Evolutionary conservation across 2,329 filamentous ascomycete species (phyloP), one percentile per base, ranked within the genome.

Genomic region (Beauveria sp.): DNA sequence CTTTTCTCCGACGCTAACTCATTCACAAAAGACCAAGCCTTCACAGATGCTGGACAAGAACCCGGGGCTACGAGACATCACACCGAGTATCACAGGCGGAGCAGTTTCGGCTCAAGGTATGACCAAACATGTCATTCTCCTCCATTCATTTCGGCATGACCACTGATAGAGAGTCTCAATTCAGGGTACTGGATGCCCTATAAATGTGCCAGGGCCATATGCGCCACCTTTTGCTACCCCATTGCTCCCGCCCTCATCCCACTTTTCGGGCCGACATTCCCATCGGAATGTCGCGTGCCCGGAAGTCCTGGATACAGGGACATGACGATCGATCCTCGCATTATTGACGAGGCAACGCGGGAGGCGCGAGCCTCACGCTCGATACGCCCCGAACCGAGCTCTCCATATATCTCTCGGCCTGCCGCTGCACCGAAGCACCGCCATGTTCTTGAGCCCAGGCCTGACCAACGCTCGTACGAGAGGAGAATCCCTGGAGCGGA

Each of bases 101-200:
- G 88, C 92, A 34, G 87, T 98, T 62, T 86, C 86, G 64, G 93
- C 93, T 58, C 95, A 99, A 86, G 93, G 91, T 92, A 79, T 55
- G 75, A 64, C 76, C 45, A 28, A 40, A 54, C 26, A 38, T 42
- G 16, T 24, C 22, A 16, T 46, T 61, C 40, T 50, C 26, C 46
- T n/a, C 43, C 43, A 40, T 34, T 34, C 3, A 16, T 45, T 6
- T 24, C 24, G 16, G 31, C 48, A 52, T 46, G 7, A 8, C 38
- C 5, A 50, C 52, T 66, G 50, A 49, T 24, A 40, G 2, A 24
- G 18, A 24, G 34, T 14, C 20, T 9, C 7, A 24, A 42, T 28
- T 5, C 10, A 96, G 92, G 95, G 40, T 99, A 98, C 75, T 99
- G 95, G 95, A 91, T 98, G 84, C 93, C 93, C 2, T 98, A 88